phyloP scores from a whole-genome alignment of 306 rosid species.

The Cucumis hystrix region DNA sequence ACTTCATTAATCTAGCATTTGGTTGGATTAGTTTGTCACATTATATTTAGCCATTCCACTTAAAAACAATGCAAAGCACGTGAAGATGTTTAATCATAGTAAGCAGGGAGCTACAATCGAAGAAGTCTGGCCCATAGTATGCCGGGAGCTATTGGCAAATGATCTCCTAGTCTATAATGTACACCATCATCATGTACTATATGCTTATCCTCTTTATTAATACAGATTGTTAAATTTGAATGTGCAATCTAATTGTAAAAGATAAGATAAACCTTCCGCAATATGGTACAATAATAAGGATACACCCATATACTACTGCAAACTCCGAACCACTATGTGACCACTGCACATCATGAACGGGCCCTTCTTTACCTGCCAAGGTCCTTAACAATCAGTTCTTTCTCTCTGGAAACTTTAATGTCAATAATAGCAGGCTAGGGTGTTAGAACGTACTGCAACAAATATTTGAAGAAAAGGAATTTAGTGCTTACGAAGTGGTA shows the following conservation, averaged over 20 bases:
- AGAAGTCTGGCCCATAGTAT: neutral
- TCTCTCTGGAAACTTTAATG: neutral
- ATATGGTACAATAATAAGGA: conserved; percentile 32
- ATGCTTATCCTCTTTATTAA: neutral
- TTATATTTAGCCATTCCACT: neutral
- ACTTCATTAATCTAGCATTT: neutral
- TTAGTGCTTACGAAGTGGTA: conserved; percentile 68
- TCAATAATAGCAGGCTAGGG: neutral
- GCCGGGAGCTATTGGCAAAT: neutral
- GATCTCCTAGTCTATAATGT: neutral
- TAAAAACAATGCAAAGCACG: neutral
- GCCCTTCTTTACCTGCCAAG: conserved; percentile 93
- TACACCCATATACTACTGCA: conserved; percentile 92
- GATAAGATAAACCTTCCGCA: neutral
- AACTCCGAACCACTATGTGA: conserved; percentile 69
- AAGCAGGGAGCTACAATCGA: neutral
- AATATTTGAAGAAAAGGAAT: neutral
- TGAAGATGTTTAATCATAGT: neutral
- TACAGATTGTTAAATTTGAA: neutral
- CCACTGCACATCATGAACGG: conserved; percentile 96
- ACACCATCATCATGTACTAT: neutral
- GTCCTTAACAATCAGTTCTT: conserved; percentile 7
- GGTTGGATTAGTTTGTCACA: neutral
- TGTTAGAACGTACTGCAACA: neutral
- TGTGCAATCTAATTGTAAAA: neutral